Base-by-base conservation (phyloP, 1,139 yeast species). In the Suhomyces terraborum region DNA sequence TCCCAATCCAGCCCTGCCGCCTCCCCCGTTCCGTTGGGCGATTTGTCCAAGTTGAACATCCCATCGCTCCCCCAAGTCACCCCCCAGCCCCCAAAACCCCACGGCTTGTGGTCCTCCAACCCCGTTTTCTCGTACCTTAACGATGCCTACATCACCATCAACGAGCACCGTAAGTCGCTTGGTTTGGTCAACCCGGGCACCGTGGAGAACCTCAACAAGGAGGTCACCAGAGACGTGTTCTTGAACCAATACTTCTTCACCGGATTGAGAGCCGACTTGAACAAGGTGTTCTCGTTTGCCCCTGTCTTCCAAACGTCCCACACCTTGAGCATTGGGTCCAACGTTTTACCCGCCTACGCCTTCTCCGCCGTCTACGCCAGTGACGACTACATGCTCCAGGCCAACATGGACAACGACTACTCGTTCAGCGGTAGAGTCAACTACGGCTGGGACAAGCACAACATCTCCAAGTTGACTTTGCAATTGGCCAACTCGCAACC, bases 271-370 rank as follows among this genome's bases (percentile, higher is more conserved):
- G 98, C 98, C 45, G 98, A 93, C 65, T 79, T 93, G 58, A 88
- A 88, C 73, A 93, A 93, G 77, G 89, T 93, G 19, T 88, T 94
- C 61, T 73, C 87, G 52, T 78, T 91, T 79, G 82, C 84, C 65
- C 98, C 98, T 46, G 95, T 91, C 45, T 93, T 94, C 84, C 98
- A 94, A 75, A 87, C 95, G 47, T 86, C 96, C 48, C 98, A 94
- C 66, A 85, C 97, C 43, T 86, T 94, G 62, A 79, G 95, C 38
- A 73, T 88, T 55, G 98, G 98, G 32, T 86, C 95, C 42, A 82
- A 82, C 48, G 82, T 83, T 42, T 77, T 88, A 67, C 96, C 98
- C 43, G 84, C 95, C 48, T 93, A 93, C 64, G 94, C 96, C 27
- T 87, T 93, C 64, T 82, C 91, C 45, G 94, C 96, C 27, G 77